Percentiles rank a stretch among this genome's conserved stretches.
phyloP scores from a whole-genome alignment of 495 filamentous ascomycete species.

The Penicillium verhagenii region DNA sequence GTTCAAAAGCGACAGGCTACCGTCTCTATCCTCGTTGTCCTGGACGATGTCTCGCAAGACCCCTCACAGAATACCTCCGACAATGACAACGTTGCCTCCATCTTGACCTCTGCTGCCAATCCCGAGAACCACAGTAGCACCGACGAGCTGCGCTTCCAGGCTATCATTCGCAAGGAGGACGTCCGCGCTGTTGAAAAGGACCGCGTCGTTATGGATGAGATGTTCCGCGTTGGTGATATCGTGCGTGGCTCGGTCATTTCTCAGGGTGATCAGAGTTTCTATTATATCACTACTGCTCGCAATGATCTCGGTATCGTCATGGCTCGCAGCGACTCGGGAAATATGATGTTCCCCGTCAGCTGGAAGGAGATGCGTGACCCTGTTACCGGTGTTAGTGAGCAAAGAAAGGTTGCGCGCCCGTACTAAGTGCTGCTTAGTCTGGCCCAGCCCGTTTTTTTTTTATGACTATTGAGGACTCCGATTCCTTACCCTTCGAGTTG shows the following conservation, averaged over 20 bases:
- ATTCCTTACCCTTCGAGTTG: background rate
- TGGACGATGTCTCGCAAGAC: constrained; percentile 48
- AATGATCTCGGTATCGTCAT: constrained; percentile 94
- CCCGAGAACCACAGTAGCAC: constrained; percentile 46
- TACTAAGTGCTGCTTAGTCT: constrained; percentile 52
- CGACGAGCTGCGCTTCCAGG: constrained; percentile 51
- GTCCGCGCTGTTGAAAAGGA: constrained; percentile 96
- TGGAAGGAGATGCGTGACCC: constrained; percentile 94
- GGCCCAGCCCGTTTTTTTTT: background rate
- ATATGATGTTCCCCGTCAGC: constrained; percentile 85
- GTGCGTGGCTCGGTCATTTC: constrained; percentile 88
- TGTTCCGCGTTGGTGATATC: constrained; percentile 91
- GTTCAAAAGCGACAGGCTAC: constrained; percentile 80
- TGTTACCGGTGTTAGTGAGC: constrained; percentile 72
- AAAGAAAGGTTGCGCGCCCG: constrained; percentile 90
- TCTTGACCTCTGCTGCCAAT: constrained; percentile 42
- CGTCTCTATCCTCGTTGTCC: constrained; percentile 76
- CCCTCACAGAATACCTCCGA: constrained; percentile 37
- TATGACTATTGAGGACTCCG: background rate
- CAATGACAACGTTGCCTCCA: constrained; percentile 52
- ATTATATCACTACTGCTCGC: constrained; percentile 83
- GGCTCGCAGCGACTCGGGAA: constrained; percentile 84
- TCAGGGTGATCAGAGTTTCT: constrained; percentile 88
- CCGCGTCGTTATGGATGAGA: constrained; percentile 82
- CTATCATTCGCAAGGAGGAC: constrained; percentile 72